A percentile compares a stretch with the other conserved stretches of the same genome.
These are phyloP conservation scores for Sphaerulina musiva DNA, from an alignment of 2,329 filamentous ascomycete species.

Conservation along the genomic window DNA sequence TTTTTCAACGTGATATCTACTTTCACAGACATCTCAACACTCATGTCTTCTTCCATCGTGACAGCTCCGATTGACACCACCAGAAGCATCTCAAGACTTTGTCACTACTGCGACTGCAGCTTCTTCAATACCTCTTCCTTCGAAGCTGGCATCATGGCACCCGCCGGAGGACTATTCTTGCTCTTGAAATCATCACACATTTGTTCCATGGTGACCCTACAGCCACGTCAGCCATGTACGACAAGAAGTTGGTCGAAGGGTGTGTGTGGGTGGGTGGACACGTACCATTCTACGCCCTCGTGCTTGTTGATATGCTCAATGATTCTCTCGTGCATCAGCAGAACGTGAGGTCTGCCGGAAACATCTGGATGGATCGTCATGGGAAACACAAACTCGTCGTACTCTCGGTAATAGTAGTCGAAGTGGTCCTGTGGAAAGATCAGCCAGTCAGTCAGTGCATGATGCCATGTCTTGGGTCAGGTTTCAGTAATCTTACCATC, in stretches of 20 bases:
- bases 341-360: conserved; percentile 60
- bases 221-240: conserved; percentile 24
- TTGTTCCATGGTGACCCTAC: conserved; percentile 57
- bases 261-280: not conserved
- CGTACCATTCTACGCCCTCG: conserved; percentile 50
- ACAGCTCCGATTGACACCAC: not conserved
- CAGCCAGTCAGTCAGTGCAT: no score
- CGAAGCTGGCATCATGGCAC: conserved; percentile 53
- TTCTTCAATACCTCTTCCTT: conserved; percentile 43
- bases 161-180: conserved; percentile 50
- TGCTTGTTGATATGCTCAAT: conserved; percentile 62
- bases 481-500: conserved; percentile 31
- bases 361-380: conserved; percentile 66
- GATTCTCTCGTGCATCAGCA: conserved; percentile 65
- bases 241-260: not conserved
- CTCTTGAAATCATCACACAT: conserved; percentile 66
- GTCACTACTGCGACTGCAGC: not conserved
- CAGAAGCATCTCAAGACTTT: not conserved
- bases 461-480: no score
- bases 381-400: conserved; percentile 68
- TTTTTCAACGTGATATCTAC: no score
- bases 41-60: not conserved
- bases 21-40: not conserved
- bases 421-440: conserved; percentile 47
- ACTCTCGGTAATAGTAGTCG: conserved; percentile 67